Base-by-base conservation (phyloP, 2,329 filamentous ascomycete species). In the Cordyceps militaris region DNA sequence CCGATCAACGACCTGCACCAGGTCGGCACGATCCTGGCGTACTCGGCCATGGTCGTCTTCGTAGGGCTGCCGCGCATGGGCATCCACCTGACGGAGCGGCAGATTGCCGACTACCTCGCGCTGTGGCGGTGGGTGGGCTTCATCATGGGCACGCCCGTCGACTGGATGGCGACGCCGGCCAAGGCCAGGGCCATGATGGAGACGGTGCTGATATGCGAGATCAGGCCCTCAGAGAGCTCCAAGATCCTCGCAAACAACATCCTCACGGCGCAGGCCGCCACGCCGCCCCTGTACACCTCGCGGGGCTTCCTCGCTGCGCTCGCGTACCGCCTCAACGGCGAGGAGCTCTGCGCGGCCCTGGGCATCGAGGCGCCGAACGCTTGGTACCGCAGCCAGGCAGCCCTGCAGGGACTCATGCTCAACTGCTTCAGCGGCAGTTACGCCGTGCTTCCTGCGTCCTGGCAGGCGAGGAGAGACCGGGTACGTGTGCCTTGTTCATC, bases 1-100 rank as follows among this genome's bases (percentile, higher is more conserved):
- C 85, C 85, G 4, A 84, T 92, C 67, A 92, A 88, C 64, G 86
- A 92, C 63, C 78, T 93, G 1, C 88, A 93, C 69, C 83, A 79
- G 58, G 83, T 91, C 34, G 86, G 77, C 11, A 92, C 89, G 1
- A 85, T 92, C 60, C 77, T 76, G 36, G 84, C 83, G 1, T 93
- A 93, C 70, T 88, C 84, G 0, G 77, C 83, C 0, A 80, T 81
- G 0, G 70, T 91, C 2, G 78, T 91, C 60, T 91, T 82, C 78
- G 67, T 89, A 26, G 81, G 81, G 24, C 76, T 92, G 4, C 88
- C 88, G 0, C 78, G 87, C 0, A 88, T 92, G 71, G 89, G 88
- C 2, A 84, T 93, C 56, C 85, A 74, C 62, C 72, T 89, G 26
- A 77, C 79, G 0, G 59, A 76, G 28, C 79, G 81, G 58, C 88